Conservation (phyloP, 148 eudicot genomes). For the Silene conica region DNA sequence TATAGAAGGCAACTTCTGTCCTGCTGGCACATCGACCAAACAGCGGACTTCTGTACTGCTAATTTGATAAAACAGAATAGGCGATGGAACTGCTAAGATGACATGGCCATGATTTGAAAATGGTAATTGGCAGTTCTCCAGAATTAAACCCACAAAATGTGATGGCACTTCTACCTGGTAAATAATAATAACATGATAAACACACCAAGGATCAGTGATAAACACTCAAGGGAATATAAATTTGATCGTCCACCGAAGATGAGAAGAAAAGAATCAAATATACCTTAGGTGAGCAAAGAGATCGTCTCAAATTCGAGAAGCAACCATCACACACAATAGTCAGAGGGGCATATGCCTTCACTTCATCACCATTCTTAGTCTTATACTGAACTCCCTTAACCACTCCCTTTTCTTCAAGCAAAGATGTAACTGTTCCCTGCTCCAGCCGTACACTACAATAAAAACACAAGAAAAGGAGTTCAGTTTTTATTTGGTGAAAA, state of each 20-base stretch:
- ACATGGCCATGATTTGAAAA: slow-evolving; percentile 67
- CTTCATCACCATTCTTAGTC: slow-evolving; percentile 49
- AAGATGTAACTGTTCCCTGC: slow-evolving; percentile 63
- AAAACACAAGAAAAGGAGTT: slow-evolving; percentile 2
- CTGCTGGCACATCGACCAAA: slow-evolving; percentile 68
- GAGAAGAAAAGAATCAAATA: not conserved
- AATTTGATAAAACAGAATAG: slow-evolving; percentile 61
- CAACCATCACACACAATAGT: slow-evolving; percentile 74
- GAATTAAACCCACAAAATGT: slow-evolving; percentile 59
- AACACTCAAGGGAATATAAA: not conserved
- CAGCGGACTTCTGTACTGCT: slow-evolving; percentile 67
- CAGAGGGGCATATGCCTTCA: slow-evolving; percentile 48
- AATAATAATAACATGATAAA: not conserved
- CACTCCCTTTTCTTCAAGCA: slow-evolving; percentile 52
- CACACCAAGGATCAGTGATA: not conserved
- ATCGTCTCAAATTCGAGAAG: slow-evolving; percentile 57
- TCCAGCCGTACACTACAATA: slow-evolving; percentile 47
- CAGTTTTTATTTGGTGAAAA: not conserved
- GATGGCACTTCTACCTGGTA: slow-evolving; percentile 65
- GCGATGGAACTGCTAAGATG: slow-evolving; percentile 65
- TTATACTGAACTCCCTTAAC: slow-evolving; percentile 64
- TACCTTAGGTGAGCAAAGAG: slow-evolving; percentile 64
- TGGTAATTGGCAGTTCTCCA: slow-evolving; percentile 58
- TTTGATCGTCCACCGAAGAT: not conserved
- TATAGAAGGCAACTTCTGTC: slow-evolving; percentile 63